Percentiles rank a stretch among this genome's conserved stretches.
Conservation (phyloP, 495 filamentous ascomycete species). For the Astrothelium subdiscretum region DNA sequence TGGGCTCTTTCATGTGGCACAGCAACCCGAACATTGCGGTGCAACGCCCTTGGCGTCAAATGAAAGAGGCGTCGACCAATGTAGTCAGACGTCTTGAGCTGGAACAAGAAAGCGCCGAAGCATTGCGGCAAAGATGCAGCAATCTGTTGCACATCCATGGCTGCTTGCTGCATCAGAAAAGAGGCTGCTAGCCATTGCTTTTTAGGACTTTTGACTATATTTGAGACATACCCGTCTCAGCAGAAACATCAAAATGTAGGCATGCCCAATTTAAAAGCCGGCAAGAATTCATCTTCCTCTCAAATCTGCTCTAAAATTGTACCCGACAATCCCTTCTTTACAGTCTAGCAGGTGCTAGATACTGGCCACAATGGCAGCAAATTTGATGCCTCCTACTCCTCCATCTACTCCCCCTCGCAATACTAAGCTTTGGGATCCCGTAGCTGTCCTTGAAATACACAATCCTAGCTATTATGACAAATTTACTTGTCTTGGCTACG, state of each 20-base stretch:
- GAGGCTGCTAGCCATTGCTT: background rate
- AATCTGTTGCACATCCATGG: background rate
- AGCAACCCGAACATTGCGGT: background rate
- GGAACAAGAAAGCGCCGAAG: background rate
- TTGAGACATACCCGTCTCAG: background rate
- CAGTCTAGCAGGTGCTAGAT: background rate
- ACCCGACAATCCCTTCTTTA: background rate
- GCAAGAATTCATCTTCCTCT: background rate
- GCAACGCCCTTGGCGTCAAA: background rate
- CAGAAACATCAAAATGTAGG: background rate
- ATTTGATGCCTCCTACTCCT: background rate
- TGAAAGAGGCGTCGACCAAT: background rate
- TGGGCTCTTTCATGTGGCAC: background rate
- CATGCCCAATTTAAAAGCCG: background rate
- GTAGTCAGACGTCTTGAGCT: background rate
- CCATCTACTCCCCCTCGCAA: background rate
- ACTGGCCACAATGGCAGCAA: background rate
- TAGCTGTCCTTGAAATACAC: background rate
- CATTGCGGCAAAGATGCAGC: background rate
- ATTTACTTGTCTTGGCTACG: background rate
- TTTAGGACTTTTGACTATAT: background rate
- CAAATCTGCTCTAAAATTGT: background rate
- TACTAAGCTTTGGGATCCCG: background rate
- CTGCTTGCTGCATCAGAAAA: background rate
- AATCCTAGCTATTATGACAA: background rate